Base-by-base conservation (phyloP, 345 rosid species). In the Eucalyptus viminalis region DNA sequence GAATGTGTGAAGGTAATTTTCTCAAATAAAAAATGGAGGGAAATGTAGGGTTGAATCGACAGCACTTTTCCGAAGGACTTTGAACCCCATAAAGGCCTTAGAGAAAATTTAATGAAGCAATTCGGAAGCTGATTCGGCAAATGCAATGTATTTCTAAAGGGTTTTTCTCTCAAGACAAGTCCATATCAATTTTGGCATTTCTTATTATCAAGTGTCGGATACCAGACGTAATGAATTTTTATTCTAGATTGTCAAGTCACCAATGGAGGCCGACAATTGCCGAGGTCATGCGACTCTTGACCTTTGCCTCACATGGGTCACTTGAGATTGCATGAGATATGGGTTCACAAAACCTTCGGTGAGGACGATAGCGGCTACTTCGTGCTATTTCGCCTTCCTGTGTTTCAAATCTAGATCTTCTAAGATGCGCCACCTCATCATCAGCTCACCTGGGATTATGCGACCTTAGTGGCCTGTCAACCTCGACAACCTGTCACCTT, bases 341-440 rank as follows among this genome's bases (percentile, higher is more conserved):
- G 3, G 6, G 40, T 67, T 67, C 21, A 8, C 21, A 8, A 8
- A 34, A 16, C 40, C 21, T 31, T 31, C 22, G 6, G 1, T 10
- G 11, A n/a, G 40, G 6, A 16, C 2, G 11, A 6, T 67, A 31
- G 40, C 3, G 4, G 1, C 4, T 14, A 2, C 80, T 67, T 67
- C 40, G 0, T 67, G 27, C 76, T 67, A 31, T 19, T 67, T 67
- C 40, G 0, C 16, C 3, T 31, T 0, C 22, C 11, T 31, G 2
- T 67, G 40, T 6, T n/a, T 5, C 40, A 31, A 14, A 31, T 67
- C 21, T 15, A 11, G 29, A 58, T 58, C 65, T 10, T 58, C 6
- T 58, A 9, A 24, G 14, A 25, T 11, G 6, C 14, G 2, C 7
- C 14, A 25, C 65, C 2, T 24, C 29, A 58, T 11, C 65, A 11